Percentiles rank a stretch among this genome's conserved stretches.
phyloP scores from a whole-genome alignment of 140 eudicot genomes.

The Stevia rebaudiana region DNA sequence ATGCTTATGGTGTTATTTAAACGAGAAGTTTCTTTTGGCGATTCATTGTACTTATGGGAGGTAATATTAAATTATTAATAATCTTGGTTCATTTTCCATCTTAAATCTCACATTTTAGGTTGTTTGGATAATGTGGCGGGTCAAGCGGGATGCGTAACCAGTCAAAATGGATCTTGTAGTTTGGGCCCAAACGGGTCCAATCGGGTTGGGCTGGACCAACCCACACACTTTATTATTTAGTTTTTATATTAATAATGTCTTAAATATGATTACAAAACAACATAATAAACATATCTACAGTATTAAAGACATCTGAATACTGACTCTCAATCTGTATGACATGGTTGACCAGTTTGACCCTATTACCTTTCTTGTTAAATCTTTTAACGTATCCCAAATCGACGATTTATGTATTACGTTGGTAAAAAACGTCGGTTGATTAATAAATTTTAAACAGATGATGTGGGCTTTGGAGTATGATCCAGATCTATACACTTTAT shows the following conservation, averaged over 20 bases:
- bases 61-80: constrained; percentile 29
- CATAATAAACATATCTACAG: neutral
- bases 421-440: neutral
- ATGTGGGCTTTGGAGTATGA: constrained; percentile 99
- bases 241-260: neutral
- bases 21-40: constrained; percentile 71
- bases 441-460: constrained; percentile 55
- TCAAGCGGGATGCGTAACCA: neutral
- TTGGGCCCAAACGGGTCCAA: neutral
- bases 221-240: neutral
- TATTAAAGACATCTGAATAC: neutral
- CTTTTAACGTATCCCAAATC: neutral
- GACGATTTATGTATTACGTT: neutral
- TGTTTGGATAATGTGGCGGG: neutral
- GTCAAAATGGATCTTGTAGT: neutral
- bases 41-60: constrained; percentile 87
- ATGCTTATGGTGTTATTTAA: constrained; percentile 90
- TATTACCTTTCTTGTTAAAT: neutral
- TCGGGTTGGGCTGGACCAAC: neutral
- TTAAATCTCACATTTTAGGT: neutral
- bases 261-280: neutral
- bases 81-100: neutral
- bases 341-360: neutral
- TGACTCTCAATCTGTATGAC: neutral
- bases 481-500: constrained; percentile 65